phyloP scores from a whole-genome alignment of 805 yeast species.

The Ascoidea asiatica region DNA sequence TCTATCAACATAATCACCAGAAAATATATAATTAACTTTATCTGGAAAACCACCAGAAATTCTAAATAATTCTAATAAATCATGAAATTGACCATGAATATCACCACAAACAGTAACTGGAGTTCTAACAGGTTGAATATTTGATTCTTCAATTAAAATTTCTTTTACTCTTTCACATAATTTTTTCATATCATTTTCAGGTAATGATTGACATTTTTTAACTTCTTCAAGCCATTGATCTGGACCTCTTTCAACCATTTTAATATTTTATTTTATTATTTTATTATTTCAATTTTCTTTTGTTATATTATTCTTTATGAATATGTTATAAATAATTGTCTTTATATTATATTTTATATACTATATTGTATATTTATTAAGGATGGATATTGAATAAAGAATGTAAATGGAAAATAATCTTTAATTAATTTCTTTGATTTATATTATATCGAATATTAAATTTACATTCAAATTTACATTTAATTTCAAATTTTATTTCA shows the following conservation, averaged over 20 bases:
- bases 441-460: no score
- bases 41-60: conserved; percentile 89
- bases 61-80: conserved; percentile 76
- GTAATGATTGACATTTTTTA: conserved; percentile 75
- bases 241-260: conserved; percentile 69
- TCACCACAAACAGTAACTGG: conserved; percentile 97
- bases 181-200: conserved; percentile 92
- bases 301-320: not conserved
- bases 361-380: conserved; percentile 1
- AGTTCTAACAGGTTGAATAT: conserved; percentile 83
- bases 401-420: not conserved
- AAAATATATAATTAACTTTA: conserved; percentile 66
- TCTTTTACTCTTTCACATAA: conserved; percentile 93
- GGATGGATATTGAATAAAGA: not conserved
- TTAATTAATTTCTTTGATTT: conserved; percentile 6
- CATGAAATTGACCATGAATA: conserved; percentile 97
- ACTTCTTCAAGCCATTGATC: conserved; percentile 94
- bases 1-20: conserved; percentile 95
- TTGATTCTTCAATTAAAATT: conserved; percentile 88
- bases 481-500: no score
- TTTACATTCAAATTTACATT: no score
- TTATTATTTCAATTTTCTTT: no score
- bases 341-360: conserved; percentile 6
- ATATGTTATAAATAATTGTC: conserved; percentile 12
- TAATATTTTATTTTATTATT: conserved; percentile 7